phyloP scores from a whole-genome alignment of 306 rosid genomes.

The Prunus mume region DNA sequence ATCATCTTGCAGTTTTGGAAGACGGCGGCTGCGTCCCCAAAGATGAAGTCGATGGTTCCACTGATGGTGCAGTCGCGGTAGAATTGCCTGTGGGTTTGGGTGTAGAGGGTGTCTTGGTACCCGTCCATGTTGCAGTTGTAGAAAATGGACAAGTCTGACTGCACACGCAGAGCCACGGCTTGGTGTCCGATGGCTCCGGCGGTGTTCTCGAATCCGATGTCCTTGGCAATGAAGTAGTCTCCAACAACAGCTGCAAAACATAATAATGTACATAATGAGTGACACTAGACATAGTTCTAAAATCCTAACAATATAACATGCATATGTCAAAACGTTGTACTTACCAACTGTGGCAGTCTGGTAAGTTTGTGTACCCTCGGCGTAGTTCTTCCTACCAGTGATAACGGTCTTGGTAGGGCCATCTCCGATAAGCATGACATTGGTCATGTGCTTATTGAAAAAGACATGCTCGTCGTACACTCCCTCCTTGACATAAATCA shows the following conservation, averaged over 20 bases:
- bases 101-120: slow-evolving; percentile 54
- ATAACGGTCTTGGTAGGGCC: slow-evolving; percentile 66
- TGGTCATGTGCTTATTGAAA: slow-evolving; percentile 29
- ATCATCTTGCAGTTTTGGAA: slow-evolving; percentile 60
- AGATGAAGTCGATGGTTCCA: slow-evolving; percentile 57
- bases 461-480: slow-evolving; percentile 43
- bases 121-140: slow-evolving; percentile 52
- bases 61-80: slow-evolving; percentile 48
- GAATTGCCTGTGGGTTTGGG: slow-evolving; percentile 54
- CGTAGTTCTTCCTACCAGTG: slow-evolving; percentile 38
- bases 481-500: slow-evolving; percentile 69
- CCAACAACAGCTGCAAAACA: slow-evolving; percentile 47
- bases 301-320: background rate
- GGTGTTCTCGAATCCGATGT: slow-evolving; percentile 56
- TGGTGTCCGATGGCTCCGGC: slow-evolving; percentile 51
- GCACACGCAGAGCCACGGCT: slow-evolving; percentile 49
- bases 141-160: slow-evolving; percentile 46
- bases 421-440: slow-evolving; percentile 62
- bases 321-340: background rate
- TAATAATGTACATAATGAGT: background rate
- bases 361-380: slow-evolving; percentile 49
- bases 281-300: background rate
- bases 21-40: slow-evolving; percentile 39
- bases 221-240: slow-evolving; percentile 54
- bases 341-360: slow-evolving; percentile 61